Percentiles rank a stretch among this genome's conserved stretches.
phyloP scores from a whole-genome alignment of 164 flowering plant genomes.

The Liriodendron chinense region DNA sequence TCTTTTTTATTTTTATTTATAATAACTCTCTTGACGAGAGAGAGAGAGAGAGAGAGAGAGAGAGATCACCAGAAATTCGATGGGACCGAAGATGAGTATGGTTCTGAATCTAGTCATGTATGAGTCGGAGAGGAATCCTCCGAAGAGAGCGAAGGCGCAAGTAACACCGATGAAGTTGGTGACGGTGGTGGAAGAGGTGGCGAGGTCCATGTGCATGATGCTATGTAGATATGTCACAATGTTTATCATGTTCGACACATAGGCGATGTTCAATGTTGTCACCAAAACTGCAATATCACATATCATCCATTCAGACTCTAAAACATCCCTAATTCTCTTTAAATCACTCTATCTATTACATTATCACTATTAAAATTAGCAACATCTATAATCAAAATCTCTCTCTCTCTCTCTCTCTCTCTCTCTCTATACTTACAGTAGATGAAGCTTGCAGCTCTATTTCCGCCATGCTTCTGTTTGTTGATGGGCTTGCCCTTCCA shows the following conservation, averaged over 20 bases:
- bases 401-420: neutral
- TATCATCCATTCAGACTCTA: neutral
- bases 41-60: neutral
- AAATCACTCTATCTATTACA: neutral
- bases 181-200: constrained; percentile 17
- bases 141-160: constrained; percentile 16
- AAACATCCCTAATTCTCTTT: neutral
- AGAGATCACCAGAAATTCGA: constrained; percentile 17
- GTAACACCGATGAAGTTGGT: constrained; percentile 23
- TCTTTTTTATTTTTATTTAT: no score
- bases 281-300: constrained; percentile 9
- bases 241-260: constrained; percentile 12
- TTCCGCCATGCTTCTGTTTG: constrained; percentile 20
- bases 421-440: constrained; percentile 16
- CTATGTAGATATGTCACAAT: constrained; percentile 14
- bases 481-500: constrained; percentile 17
- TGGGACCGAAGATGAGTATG: constrained; percentile 17
- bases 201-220: constrained; percentile 19
- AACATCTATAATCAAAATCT: neutral
- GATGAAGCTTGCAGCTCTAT: constrained; percentile 17
- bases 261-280: constrained; percentile 11
- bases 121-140: constrained; percentile 24
- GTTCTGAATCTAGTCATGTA: constrained; percentile 24
- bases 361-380: neutral
- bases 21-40: neutral